phyloP scores from a whole-genome alignment of 345 rosid species.

The Iberis pinnata region DNA sequence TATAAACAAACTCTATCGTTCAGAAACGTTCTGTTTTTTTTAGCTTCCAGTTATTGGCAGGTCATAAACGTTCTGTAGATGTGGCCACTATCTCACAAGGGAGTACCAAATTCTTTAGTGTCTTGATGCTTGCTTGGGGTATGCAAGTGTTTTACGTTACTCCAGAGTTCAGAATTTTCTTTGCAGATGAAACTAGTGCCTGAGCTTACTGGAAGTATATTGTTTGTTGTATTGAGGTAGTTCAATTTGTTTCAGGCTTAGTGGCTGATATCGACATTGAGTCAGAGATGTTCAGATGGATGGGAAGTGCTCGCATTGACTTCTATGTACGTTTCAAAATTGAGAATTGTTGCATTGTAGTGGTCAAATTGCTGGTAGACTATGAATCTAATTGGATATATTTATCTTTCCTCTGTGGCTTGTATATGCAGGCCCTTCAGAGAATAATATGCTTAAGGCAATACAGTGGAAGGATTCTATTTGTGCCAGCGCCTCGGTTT shows the following conservation, averaged over 20 bases:
- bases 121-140: slow-evolving; percentile 98
- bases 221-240: not conserved
- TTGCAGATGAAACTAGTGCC: not conserved
- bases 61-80: slow-evolving; percentile 68
- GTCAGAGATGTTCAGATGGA: slow-evolving; percentile 88
- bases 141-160: slow-evolving; percentile 18
- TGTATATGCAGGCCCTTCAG: slow-evolving; percentile 47
- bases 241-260: slow-evolving; percentile 48
- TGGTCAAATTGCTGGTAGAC: not conserved
- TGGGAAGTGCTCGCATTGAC: slow-evolving; percentile 83
- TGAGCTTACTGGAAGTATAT: not conserved
- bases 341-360: slow-evolving; percentile 2
- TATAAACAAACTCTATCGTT: not conserved
- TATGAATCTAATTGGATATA: not conserved
- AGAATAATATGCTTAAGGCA: slow-evolving; percentile 57
- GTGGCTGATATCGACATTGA: slow-evolving; percentile 94
- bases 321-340: slow-evolving; percentile 54
- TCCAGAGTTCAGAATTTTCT: not conserved
- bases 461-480: slow-evolving; percentile 55
- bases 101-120: slow-evolving; percentile 57
- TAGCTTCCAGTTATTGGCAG: slow-evolving; percentile 36
- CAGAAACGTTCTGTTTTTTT: not conserved
- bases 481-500: slow-evolving; percentile 77
- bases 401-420: not conserved
- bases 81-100: slow-evolving; percentile 80